Percentiles rank a stretch among this genome's conserved stretches.
phyloP scores from a whole-genome alignment of 768 basidiomycete genomes.

The Hygrocybe punicea region DNA sequence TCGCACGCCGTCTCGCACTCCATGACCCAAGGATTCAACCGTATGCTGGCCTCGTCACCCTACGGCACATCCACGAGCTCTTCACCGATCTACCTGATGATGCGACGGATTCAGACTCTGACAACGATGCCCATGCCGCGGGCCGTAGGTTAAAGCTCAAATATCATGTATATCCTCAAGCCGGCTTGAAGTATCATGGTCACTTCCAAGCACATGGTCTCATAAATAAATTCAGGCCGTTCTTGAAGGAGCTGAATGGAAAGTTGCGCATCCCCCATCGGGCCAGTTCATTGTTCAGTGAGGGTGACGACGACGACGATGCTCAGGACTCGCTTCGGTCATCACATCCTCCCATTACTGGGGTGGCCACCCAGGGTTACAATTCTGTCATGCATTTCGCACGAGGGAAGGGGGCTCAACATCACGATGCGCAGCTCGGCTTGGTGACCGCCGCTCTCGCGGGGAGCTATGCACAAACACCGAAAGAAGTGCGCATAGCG shows the following conservation, averaged over 20 bases:
- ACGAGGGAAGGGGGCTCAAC: slow-evolving; percentile 1
- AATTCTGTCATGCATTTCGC: slow-evolving; percentile 11
- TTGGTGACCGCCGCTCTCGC: slow-evolving; percentile 4
- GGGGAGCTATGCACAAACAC: neutral
- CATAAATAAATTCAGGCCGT: neutral
- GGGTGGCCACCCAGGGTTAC: slow-evolving; percentile 8
- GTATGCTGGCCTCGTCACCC: no score
- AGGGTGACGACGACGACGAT: slow-evolving; percentile 3
- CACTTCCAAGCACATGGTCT: slow-evolving; percentile 7
- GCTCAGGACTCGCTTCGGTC: no score
- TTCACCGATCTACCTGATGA: no score
- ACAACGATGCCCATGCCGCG: no score
- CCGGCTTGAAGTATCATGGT: neutral
- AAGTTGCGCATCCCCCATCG: no score
- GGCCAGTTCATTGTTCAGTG: no score
- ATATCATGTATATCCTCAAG: neutral
- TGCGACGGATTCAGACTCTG: no score
- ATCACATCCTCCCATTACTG: neutral
- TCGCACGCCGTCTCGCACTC: no score
- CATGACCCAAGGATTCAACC: no score
- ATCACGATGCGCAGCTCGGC: slow-evolving; percentile 12
- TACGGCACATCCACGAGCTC: no score
- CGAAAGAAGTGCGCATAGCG: neutral
- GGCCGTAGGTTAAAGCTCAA: no score
- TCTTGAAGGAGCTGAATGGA: neutral